A percentile compares a stretch with the other conserved stretches of the same genome.
phyloP scores from a whole-genome alignment of 345 rosid species.

The Corchorus olitorius region DNA sequence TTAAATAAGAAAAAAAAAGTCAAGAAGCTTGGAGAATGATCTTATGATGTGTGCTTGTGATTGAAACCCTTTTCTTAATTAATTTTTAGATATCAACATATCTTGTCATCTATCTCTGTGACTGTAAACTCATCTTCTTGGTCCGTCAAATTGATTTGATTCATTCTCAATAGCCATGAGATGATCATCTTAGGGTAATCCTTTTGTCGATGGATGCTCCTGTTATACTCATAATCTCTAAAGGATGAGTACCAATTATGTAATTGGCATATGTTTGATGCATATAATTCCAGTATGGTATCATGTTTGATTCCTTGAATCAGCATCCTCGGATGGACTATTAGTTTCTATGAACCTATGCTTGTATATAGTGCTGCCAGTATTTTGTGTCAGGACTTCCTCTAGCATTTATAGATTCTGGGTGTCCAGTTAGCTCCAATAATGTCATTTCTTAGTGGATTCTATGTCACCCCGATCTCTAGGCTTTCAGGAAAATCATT shows the following conservation, averaged over 20 bases:
- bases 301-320: background rate
- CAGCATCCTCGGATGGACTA: background rate
- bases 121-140: background rate
- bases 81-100: background rate
- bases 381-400: background rate
- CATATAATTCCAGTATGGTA: background rate
- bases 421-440: background rate
- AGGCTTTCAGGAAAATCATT: background rate
- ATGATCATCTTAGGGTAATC: too few relatives aligned
- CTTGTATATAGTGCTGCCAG: background rate
- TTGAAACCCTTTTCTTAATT: background rate
- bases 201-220: too few relatives aligned
- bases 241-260: too few relatives aligned
- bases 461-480: background rate
- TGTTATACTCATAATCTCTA: too few relatives aligned
- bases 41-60: background rate
- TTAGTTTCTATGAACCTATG: background rate
- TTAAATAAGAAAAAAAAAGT: background rate
- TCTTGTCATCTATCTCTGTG: background rate
- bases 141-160: background rate
- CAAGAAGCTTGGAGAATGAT: background rate
- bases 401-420: background rate
- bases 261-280: background rate
- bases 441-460: background rate
- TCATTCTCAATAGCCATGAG: too few relatives aligned